phyloP scores from a whole-genome alignment of 2,329 filamentous ascomycete genomes.

The Colletotrichum acutatum region DNA sequence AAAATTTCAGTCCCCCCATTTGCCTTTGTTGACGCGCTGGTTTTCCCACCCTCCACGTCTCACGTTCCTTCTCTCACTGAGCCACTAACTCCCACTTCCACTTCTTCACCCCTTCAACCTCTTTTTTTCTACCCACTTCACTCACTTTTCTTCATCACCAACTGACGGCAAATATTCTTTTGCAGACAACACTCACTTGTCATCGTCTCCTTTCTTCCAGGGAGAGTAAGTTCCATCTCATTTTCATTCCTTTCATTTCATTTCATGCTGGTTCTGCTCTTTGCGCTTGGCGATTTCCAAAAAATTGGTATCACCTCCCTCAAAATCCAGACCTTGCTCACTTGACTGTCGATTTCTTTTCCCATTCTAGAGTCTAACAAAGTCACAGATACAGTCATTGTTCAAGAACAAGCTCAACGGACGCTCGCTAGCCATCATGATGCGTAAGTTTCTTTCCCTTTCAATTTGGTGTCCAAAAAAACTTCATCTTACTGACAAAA shows the following conservation, averaged over 20 bases:
- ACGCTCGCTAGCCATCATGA: neutral
- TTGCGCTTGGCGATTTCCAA: neutral
- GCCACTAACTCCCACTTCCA: neutral
- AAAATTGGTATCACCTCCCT: neutral
- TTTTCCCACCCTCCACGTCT: neutral
- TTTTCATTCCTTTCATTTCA: neutral
- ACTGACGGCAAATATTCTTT: neutral
- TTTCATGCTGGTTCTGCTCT: neutral
- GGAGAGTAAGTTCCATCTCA: conserved; percentile 3
- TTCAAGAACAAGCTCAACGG: neutral
- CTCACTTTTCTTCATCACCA: neutral
- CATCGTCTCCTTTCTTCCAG: conserved; percentile 1
- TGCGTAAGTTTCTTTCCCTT: neutral
- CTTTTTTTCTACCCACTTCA: neutral
- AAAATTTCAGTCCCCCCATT: neutral
- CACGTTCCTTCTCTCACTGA: neutral
- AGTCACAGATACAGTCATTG: neutral
- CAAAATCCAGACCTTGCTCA: neutral
- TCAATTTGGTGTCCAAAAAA: neutral
- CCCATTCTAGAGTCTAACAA: neutral
- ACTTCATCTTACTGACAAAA: neutral
- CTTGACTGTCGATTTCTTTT: neutral
- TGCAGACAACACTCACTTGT: conserved; percentile 3
- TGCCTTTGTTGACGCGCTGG: conserved; percentile 12
- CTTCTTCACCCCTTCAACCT: neutral